Evolutionary conservation across 352 stramenopile species (phyloP).

Genomic region (Globisporangium camurandrum): DNA sequence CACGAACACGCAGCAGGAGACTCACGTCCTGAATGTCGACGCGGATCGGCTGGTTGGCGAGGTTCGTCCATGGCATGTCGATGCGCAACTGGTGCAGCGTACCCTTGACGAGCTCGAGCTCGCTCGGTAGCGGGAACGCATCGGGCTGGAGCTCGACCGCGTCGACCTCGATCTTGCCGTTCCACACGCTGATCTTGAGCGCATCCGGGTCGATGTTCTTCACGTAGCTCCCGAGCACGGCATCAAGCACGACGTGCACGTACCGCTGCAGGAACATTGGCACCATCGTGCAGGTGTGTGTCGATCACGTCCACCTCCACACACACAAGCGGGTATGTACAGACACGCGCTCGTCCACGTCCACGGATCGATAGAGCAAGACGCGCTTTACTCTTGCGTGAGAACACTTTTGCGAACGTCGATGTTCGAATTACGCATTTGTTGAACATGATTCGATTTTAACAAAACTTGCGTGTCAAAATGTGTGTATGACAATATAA

Average conservation of each 20-base stretch:
- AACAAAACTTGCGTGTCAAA: too few species aligned
- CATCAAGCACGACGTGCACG: constrained; percentile 76
- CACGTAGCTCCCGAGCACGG: constrained; percentile 75
- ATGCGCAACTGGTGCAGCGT: constrained; percentile 71
- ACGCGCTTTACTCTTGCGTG: too few species aligned
- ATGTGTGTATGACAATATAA: too few species aligned
- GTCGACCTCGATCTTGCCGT: constrained; percentile 79
- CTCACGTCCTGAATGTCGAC: constrained; percentile 76
- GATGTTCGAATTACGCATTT: too few species aligned
- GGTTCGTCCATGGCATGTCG: constrained; percentile 68
- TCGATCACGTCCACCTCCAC: too few species aligned
- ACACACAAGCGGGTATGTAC: too few species aligned
- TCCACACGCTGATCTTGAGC: constrained; percentile 82
- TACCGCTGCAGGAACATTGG: constrained; percentile 80
- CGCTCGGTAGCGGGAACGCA: constrained; percentile 54
- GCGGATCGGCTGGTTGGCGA: constrained; percentile 62
- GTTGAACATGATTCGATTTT: too few species aligned
- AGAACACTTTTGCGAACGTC: too few species aligned
- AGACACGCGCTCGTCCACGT: too few species aligned
- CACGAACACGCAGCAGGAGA: constrained; percentile 53
- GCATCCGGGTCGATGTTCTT: constrained; percentile 84
- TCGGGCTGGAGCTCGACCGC: constrained; percentile 72
- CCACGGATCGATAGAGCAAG: too few species aligned
- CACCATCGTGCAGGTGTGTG: constrained; percentile 3
- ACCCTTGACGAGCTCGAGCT: constrained; percentile 63